Conservation (phyloP, 2,329 filamentous ascomycete genomes). For the Ophiostoma montium region DNA sequence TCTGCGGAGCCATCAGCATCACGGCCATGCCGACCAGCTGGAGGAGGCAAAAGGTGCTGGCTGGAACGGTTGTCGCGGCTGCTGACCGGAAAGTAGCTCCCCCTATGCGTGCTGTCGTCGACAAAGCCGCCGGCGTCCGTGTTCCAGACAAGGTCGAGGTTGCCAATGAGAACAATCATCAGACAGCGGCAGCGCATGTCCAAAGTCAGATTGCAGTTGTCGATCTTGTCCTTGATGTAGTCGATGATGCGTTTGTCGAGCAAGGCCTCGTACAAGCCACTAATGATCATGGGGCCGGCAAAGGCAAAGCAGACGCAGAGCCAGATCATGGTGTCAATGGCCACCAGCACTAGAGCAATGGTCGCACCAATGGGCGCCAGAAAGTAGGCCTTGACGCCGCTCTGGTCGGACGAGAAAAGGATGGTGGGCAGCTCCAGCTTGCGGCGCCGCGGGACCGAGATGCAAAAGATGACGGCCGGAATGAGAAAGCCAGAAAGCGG, state of each 20-base stretch:
- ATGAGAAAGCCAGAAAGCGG: conserved; percentile 17
- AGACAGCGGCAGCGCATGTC: conserved; percentile 16
- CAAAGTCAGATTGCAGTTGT: conserved; percentile 10
- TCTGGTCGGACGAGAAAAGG: conserved; percentile 13
- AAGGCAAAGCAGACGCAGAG: conserved; percentile 18
- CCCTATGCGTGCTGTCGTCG: neutral
- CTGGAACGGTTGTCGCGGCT: too few species aligned
- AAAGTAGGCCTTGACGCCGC: conserved; percentile 10
- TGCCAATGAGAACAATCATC: conserved; percentile 18
- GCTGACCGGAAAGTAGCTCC: neutral
- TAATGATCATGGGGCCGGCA: conserved; percentile 19
- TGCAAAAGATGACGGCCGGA: conserved; percentile 18
- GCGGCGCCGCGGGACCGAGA: conserved; percentile 17
- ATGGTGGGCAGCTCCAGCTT: conserved; percentile 13
- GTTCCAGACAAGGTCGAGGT: conserved; percentile 16
- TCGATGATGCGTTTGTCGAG: conserved; percentile 16
- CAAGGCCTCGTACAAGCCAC: conserved; percentile 19
- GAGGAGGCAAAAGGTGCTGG: too few species aligned
- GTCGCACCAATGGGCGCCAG: conserved; percentile 9
- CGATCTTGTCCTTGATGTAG: neutral
- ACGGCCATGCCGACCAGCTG: too few species aligned
- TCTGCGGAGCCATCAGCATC: too few species aligned
- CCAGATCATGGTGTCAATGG: conserved; percentile 18
- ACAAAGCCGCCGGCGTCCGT: conserved; percentile 7
- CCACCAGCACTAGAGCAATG: conserved; percentile 13